Evolutionary conservation across 2,329 filamentous ascomycete species (phyloP).

Genomic region (Furcasterigmium furcatum): DNA sequence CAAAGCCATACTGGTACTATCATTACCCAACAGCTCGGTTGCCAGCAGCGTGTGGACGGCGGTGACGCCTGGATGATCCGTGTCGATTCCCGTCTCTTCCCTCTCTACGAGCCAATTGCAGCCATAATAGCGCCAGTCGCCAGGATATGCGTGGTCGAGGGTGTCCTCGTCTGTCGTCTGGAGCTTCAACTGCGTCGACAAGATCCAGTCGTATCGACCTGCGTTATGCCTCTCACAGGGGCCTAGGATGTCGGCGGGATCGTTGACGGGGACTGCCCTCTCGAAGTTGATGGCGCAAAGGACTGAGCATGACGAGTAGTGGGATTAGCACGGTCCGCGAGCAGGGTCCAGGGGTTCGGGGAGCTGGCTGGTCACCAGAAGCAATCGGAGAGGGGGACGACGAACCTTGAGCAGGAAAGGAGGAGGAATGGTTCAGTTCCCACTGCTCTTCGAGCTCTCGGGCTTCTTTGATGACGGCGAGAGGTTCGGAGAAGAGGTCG

Average conservation of each 20-base stretch:
- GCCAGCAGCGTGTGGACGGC: slow-evolving; percentile 45
- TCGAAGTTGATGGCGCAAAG: slow-evolving; percentile 2
- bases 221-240: slow-evolving; percentile 36
- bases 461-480: background rate
- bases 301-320: background rate
- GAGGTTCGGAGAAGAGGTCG: background rate
- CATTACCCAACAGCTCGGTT: slow-evolving; percentile 31
- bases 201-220: slow-evolving; percentile 49
- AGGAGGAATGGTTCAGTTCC: background rate
- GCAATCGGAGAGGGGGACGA: background rate
- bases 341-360: background rate
- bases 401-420: slow-evolving; percentile 8
- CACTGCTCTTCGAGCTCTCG: background rate
- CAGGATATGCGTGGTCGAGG: background rate
- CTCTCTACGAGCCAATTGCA: slow-evolving; percentile 48
- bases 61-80: slow-evolving; percentile 15
- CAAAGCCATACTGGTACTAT: slow-evolving; percentile 8
- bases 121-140: slow-evolving; percentile 39
- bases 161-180: slow-evolving; percentile 14
- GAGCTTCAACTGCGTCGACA: slow-evolving; percentile 32
- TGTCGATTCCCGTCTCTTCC: slow-evolving; percentile 17
- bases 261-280: background rate
- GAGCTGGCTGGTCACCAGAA: slow-evolving; percentile 4
- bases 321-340: background rate
- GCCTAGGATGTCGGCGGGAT: background rate